Conservation (phyloP, 208 protist genomes). For the Wallacemonas sp. region DNA sequence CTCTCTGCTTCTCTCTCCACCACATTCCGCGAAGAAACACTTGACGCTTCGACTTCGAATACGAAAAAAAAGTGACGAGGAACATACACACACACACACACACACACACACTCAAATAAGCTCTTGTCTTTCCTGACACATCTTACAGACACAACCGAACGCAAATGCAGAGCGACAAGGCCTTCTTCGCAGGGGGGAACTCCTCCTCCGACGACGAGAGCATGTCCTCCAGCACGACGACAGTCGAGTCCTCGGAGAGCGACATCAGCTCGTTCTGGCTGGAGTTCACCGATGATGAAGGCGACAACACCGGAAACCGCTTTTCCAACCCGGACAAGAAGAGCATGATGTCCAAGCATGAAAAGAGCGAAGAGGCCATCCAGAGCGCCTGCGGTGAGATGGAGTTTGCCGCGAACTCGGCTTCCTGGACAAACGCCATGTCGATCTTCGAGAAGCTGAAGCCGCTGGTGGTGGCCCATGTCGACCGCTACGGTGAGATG, state of each 20-base stretch:
- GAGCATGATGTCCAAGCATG: slow-evolving; percentile 53
- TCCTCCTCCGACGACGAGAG: slow-evolving; percentile 30
- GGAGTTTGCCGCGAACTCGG: slow-evolving; percentile 39
- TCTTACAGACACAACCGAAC: neutral
- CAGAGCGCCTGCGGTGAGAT: slow-evolving; percentile 51
- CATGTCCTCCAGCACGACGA: slow-evolving; percentile 21
- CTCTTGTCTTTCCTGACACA: neutral
- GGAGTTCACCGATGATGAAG: slow-evolving; percentile 75
- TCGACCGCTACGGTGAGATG: neutral
- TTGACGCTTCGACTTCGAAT: neutral
- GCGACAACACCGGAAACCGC: slow-evolving; percentile 38
- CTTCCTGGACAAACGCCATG: slow-evolving; percentile 38
- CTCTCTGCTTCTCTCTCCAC: slow-evolving; percentile 14
- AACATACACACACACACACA: too few relatives aligned
- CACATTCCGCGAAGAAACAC: neutral
- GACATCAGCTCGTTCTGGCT: slow-evolving; percentile 78
- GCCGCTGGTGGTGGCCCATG: slow-evolving; percentile 14
- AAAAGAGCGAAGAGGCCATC: slow-evolving; percentile 60
- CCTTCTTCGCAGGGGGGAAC: neutral
- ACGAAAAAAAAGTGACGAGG: slow-evolving; percentile 4
- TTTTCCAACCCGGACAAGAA: slow-evolving; percentile 10
- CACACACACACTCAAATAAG: too few relatives aligned
- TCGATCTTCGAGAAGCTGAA: slow-evolving; percentile 31
- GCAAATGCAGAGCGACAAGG: slow-evolving; percentile 2
- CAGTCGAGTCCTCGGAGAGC: slow-evolving; percentile 7